Conservation (phyloP, 176 grass and related monocot genomes). For the Eragrostis nindensis region DNA sequence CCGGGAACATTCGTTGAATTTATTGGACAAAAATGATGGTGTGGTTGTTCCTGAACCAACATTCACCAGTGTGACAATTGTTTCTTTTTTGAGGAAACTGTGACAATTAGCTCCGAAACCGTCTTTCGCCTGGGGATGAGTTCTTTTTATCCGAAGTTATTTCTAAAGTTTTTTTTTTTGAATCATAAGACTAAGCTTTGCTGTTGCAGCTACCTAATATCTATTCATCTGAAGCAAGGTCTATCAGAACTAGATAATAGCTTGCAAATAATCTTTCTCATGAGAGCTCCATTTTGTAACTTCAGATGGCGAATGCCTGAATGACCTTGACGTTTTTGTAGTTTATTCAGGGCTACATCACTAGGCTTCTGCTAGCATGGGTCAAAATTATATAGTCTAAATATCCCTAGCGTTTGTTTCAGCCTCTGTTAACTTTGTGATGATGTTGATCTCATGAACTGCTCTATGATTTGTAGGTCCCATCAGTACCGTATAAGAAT, state of each 20-base stretch:
- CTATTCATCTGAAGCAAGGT: conserved; percentile 11
- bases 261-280: neutral
- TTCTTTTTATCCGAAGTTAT: neutral
- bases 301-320: neutral
- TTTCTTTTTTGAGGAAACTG: neutral
- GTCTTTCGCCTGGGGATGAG: too few relatives aligned
- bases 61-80: neutral
- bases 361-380: neutral
- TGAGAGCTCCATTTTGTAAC: neutral
- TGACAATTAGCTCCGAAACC: too few relatives aligned
- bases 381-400: conserved; percentile 12
- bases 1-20: too few relatives aligned
- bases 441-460: conserved; percentile 40
- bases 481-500: conserved; percentile 48
- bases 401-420: conserved; percentile 1
- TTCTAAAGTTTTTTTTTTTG: neutral
- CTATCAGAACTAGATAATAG: neutral
- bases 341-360: neutral
- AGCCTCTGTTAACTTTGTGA: conserved; percentile 25
- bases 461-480: conserved; percentile 55
- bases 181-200: neutral
- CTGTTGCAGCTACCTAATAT: neutral
- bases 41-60: neutral
- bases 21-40: neutral
- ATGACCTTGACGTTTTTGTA: neutral